Evolutionary conservation across 2,329 filamentous ascomycete genomes (phyloP).

Genomic region (Fusarium albidum): DNA sequence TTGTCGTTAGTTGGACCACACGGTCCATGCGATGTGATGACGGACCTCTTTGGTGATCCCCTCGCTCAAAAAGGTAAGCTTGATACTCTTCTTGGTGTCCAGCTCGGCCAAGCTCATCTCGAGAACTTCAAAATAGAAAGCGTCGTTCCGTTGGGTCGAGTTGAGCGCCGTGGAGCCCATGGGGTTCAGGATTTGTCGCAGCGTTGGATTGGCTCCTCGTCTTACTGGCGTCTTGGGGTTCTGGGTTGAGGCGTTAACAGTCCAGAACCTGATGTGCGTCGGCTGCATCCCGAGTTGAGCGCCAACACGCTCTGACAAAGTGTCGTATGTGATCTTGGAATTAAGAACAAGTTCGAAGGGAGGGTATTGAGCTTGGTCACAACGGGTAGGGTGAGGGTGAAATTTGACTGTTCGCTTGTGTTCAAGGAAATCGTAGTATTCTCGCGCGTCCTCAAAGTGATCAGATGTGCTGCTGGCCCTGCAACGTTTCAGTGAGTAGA

Average conservation of each 20-base stretch:
- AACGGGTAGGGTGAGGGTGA: constrained; percentile 69
- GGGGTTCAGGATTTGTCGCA: constrained; percentile 80
- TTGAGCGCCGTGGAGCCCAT: constrained; percentile 74
- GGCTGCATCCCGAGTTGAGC: constrained; percentile 78
- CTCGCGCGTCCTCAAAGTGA: constrained; percentile 74
- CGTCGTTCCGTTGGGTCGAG: constrained; percentile 75
- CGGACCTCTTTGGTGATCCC: constrained; percentile 89
- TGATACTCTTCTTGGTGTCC: constrained; percentile 89
- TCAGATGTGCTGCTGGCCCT: constrained; percentile 50
- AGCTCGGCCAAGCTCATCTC: constrained; percentile 94
- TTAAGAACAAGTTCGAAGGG: constrained; percentile 82
- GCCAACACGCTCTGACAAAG: constrained; percentile 83
- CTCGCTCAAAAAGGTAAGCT: constrained; percentile 85
- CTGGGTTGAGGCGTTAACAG: constrained; percentile 78
- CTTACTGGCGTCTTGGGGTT: constrained; percentile 83
- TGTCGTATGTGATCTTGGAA: constrained; percentile 89
- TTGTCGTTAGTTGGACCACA: constrained; percentile 4
- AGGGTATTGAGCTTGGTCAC: constrained; percentile 65
- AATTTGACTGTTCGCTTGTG: constrained; percentile 85
- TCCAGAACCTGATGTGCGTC: constrained; percentile 91
- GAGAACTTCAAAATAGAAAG: constrained; percentile 89
- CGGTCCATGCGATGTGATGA: background rate
- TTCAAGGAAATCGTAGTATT: constrained; percentile 93
- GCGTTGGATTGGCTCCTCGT: constrained; percentile 72
- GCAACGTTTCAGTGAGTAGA: constrained; percentile 17